Conservation (phyloP, 768 basidiomycete genomes). For the Phylloporus sp. region DNA sequence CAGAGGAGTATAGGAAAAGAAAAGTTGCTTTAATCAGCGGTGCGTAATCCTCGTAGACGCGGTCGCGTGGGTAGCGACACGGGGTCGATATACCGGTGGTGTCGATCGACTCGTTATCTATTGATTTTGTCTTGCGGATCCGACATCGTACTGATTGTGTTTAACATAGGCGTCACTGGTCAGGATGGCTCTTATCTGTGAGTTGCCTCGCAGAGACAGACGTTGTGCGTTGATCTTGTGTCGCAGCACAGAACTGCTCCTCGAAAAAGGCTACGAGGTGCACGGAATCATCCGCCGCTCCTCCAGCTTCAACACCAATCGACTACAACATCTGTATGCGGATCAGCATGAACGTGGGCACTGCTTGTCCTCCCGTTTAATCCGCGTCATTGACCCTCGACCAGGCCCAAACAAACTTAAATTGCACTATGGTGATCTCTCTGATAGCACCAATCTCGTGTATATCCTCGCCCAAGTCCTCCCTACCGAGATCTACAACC, state of each 20-base stretch:
- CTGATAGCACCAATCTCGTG: constrained; percentile 95
- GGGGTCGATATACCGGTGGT: background rate
- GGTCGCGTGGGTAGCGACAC: constrained; percentile 1
- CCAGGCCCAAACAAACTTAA: constrained; percentile 73
- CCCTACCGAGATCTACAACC: constrained; percentile 96
- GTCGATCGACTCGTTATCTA: constrained; percentile 1
- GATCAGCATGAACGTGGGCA: constrained; percentile 87
- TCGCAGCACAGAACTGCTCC: constrained; percentile 72
- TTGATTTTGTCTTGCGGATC: background rate
- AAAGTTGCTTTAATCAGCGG: constrained; percentile 94
- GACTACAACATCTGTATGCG: constrained; percentile 88
- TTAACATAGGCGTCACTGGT: constrained; percentile 77
- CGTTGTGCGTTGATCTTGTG: constrained; percentile 4
- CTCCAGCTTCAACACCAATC: constrained; percentile 96
- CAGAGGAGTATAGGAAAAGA: constrained; percentile 81
- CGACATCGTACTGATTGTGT: constrained; percentile 8
- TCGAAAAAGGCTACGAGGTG: constrained; percentile 87
- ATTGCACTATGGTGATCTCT: constrained; percentile 88
- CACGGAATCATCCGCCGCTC: constrained; percentile 96
- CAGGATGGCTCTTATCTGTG: constrained; percentile 96
- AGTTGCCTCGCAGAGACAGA: constrained; percentile 28
- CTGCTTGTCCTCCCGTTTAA: background rate
- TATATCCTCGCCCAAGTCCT: constrained; percentile 94
- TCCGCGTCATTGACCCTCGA: constrained; percentile 3
- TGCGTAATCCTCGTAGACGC: constrained; percentile 31